Conservation (phyloP, 2,329 filamentous ascomycete species). For the Purpureocillium lavendulum region DNA sequence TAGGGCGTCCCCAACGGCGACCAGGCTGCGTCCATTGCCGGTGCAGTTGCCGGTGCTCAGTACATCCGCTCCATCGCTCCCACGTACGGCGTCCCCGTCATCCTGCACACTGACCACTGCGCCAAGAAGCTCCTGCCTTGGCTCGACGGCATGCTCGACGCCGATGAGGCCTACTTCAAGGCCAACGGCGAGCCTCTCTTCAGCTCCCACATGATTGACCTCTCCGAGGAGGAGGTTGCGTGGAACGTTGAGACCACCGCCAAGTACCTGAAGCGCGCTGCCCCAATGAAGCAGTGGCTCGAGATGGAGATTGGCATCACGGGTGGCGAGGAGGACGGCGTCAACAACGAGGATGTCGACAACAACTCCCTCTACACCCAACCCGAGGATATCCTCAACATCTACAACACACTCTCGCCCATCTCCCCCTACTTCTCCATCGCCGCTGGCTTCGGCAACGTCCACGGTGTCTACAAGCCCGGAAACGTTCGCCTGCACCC, state of each 20-base stretch:
- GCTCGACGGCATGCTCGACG: slow-evolving; percentile 93
- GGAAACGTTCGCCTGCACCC: slow-evolving; percentile 96
- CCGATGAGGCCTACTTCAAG: slow-evolving; percentile 95
- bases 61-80: slow-evolving; percentile 87
- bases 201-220: slow-evolving; percentile 97
- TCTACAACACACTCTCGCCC: slow-evolving; percentile 75
- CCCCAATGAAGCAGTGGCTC: slow-evolving; percentile 97
- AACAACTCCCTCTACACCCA: slow-evolving; percentile 97
- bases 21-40: slow-evolving; percentile 83
- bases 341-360: slow-evolving; percentile 97
- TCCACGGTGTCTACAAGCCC: slow-evolving; percentile 98
- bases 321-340: slow-evolving; percentile 94
- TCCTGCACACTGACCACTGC: slow-evolving; percentile 97
- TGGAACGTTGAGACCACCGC: slow-evolving; percentile 90
- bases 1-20: slow-evolving; percentile 68
- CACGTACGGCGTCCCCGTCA: slow-evolving; percentile 78
- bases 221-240: slow-evolving; percentile 84
- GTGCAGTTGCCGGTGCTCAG: slow-evolving; percentile 81
- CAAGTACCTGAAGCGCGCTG: slow-evolving; percentile 86
- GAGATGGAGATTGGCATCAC: slow-evolving; percentile 92
- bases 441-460: slow-evolving; percentile 96
- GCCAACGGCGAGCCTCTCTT: slow-evolving; percentile 84
- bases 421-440: slow-evolving; percentile 98
- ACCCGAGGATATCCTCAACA: slow-evolving; percentile 89
- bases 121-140: slow-evolving; percentile 99